Base-by-base conservation (phyloP, 2,329 filamentous ascomycete species). In the Parastagonospora nodorum region DNA sequence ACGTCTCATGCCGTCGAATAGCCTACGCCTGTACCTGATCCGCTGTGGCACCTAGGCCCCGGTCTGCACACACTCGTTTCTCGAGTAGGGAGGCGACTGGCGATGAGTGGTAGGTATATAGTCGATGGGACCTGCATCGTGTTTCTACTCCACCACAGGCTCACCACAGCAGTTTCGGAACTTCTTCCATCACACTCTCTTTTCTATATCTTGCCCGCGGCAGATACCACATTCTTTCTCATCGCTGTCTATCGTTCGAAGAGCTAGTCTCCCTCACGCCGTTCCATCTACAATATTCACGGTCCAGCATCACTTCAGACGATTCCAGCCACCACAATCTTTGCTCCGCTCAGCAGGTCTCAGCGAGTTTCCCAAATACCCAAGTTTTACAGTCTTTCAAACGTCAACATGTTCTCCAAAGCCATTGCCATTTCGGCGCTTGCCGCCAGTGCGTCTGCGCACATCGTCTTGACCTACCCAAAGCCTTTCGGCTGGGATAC, bases 391-490 rank as follows among this genome's bases (percentile, higher is more conserved):
- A 65, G 43, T 60, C 61, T 40, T 60, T 60, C 45, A 45, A 48
- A 38, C 41, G 60, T 66, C 63, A 82, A 74, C 65, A 75, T 76
- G 72, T 76, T 79, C 76, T 83, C 84, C 64, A 68, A 77, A 64
- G 70, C 79, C 59, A 65, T 84, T 55, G 72, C 83, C 66, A 77
- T 79, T 61, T 60, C 82, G 51, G 81, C 69, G 30, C 72, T 92
- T 66, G 80, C 82, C 61, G 76, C 84, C 53, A 61, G 83, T 47
- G 83, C 80, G 63, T 82, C 84, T 42, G 90, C 88, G 37, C 94
- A 97, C 74, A 88, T 97, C 81, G 77, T 82, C 35, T 87, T 97
- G 80, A 75, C 67, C 45, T 79, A 77, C 8, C 93, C 94, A 0
- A 69, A 78, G 3, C 91, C 91, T 0, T 92, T 84, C 50, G 56